phyloP scores from a whole-genome alignment of 306 rosid species.

The Medicago truncatula region DNA sequence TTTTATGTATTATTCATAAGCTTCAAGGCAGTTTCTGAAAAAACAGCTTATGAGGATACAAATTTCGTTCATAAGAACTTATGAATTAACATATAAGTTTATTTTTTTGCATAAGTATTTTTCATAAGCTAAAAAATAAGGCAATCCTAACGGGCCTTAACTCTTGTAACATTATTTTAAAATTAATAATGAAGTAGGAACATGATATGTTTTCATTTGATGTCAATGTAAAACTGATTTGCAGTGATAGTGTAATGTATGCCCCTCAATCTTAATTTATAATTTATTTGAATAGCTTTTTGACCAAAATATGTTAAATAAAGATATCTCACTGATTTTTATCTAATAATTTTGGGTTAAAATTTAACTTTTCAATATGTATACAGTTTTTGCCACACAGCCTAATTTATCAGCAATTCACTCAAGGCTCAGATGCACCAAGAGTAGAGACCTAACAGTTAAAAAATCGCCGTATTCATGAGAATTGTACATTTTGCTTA shows the following conservation, averaged over 20 bases:
- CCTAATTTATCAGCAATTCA: background rate
- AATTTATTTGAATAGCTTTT: background rate
- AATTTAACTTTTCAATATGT: background rate
- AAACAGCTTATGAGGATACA: no score
- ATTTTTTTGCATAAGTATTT: no score
- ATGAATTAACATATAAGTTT: no score
- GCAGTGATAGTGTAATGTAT: background rate
- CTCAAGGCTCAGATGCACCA: background rate
- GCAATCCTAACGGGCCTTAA: background rate
- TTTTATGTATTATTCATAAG: no score
- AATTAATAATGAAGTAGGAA: background rate
- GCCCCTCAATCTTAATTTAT: background rate
- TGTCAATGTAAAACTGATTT: background rate
- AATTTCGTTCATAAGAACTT: no score
- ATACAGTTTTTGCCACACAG: background rate
- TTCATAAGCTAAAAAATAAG: no score
- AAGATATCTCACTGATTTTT: background rate
- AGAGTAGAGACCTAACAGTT: background rate
- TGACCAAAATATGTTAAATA: background rate
- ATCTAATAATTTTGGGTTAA: background rate
- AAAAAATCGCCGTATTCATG: background rate
- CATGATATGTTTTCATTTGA: background rate
- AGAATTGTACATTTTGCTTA: background rate
- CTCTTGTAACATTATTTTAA: background rate
- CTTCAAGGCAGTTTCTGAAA: no score